A percentile compares a stretch with the other conserved stretches of the same genome.
Conservation (phyloP, 805 yeast species). For the Cyberlindnera sargentensis region DNA sequence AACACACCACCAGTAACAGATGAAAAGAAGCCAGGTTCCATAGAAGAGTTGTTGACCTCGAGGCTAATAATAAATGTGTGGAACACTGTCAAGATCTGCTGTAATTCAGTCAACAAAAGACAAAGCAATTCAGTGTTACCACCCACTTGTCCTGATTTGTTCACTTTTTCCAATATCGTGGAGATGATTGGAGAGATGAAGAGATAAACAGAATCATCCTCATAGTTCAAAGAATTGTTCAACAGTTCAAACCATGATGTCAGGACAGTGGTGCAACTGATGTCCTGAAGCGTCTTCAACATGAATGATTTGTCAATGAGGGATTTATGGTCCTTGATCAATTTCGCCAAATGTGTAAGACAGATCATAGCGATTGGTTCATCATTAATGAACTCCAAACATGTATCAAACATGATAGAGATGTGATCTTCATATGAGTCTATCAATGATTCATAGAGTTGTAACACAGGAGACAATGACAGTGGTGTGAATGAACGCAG, state of each 20-base stretch:
- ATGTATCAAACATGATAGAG: conserved; percentile 32
- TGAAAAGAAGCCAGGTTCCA: conserved; percentile 42
- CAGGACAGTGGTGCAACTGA: conserved; percentile 17
- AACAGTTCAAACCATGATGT: conserved; percentile 16
- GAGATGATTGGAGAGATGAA: conserved; percentile 18
- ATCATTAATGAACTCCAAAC: conserved; percentile 20
- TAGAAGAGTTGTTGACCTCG: conserved; percentile 31
- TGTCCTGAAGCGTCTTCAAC: conserved; percentile 16
- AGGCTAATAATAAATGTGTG: conserved; percentile 41
- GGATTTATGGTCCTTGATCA: conserved; percentile 15
- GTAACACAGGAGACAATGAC: conserved; percentile 37
- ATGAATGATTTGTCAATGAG: conserved; percentile 17
- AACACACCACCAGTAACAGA: conserved; percentile 81
- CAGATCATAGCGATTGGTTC: conserved; percentile 16
- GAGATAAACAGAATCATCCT: conserved; percentile 20
- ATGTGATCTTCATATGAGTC: conserved; percentile 49
- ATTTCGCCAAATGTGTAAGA: conserved; percentile 19
- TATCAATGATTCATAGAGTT: conserved; percentile 38
- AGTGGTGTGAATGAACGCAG: conserved; percentile 27
- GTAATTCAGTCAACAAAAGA: conserved; percentile 49
- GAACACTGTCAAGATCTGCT: conserved; percentile 46
- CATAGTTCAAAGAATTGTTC: conserved; percentile 17
- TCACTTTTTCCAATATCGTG: conserved; percentile 18
- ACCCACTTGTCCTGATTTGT: conserved; percentile 9
- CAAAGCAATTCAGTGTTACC: conserved; percentile 39